Conservation (phyloP, 1,284 basidiomycete genomes). For the Rhodofomes roseus region DNA sequence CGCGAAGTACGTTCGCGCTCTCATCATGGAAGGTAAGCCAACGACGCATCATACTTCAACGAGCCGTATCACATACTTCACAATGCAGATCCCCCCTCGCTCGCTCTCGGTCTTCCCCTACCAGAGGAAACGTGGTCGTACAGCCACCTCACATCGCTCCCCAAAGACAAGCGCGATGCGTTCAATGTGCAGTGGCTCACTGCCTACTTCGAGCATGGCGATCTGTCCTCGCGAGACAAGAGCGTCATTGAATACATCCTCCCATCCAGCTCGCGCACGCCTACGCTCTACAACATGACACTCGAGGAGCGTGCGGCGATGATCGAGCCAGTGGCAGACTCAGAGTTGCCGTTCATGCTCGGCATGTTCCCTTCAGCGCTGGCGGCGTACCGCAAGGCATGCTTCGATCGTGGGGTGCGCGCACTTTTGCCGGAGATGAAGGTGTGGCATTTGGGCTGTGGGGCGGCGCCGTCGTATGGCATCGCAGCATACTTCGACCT, state of each 20-base stretch:
- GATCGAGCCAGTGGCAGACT: neutral
- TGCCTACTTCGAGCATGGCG: slow-evolving; percentile 33
- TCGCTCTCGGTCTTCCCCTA: slow-evolving; percentile 20
- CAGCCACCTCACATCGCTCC: slow-evolving; percentile 2
- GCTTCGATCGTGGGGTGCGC: slow-evolving; percentile 14
- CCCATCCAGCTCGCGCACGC: slow-evolving; percentile 13
- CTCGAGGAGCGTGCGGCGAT: slow-evolving; percentile 8
- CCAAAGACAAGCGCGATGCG: slow-evolving; percentile 8
- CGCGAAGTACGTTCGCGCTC: slow-evolving; percentile 19
- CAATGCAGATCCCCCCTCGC: slow-evolving; percentile 23
- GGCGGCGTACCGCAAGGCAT: slow-evolving; percentile 17
- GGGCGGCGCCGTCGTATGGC: slow-evolving; percentile 13
- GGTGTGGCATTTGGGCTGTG: slow-evolving; percentile 15
- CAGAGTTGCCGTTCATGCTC: slow-evolving; percentile 18
- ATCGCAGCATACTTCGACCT: slow-evolving; percentile 23
- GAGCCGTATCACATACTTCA: neutral
- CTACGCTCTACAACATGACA: slow-evolving; percentile 20
- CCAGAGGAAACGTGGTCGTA: slow-evolving; percentile 15
- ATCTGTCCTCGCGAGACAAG: slow-evolving; percentile 25
- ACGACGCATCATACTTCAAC: neutral
- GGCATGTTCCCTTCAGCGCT: slow-evolving; percentile 7
- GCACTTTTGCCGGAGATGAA: slow-evolving; percentile 20
- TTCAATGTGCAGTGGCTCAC: slow-evolving; percentile 29
- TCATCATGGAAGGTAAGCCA: slow-evolving; percentile 30
- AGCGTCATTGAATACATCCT: slow-evolving; percentile 16